These are phyloP conservation scores for Malbranchea zuffiana DNA, from an alignment of 2,329 filamentous ascomycete genomes.

Conservation along the genomic window DNA sequence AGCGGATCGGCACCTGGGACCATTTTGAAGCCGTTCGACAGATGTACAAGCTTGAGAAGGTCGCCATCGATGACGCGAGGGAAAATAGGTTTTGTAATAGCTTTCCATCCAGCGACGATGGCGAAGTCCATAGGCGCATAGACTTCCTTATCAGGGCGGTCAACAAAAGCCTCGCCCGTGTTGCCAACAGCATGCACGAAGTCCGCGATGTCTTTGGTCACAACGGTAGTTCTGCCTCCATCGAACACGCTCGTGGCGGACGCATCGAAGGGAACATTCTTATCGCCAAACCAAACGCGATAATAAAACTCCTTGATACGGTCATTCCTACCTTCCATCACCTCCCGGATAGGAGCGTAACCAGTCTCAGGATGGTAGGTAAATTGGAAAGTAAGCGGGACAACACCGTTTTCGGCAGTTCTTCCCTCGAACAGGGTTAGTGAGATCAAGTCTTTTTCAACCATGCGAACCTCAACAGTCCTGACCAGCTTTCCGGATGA, in stretches of 20 bases:
- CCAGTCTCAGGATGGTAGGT: slow-evolving; percentile 90
- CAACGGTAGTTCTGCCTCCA: slow-evolving; percentile 77
- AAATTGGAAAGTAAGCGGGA: slow-evolving; percentile 77
- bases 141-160: slow-evolving; percentile 84
- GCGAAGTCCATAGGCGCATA: slow-evolving; percentile 98
- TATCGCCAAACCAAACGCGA: slow-evolving; percentile 89
- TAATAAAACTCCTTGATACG: slow-evolving; percentile 99
- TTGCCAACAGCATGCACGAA: slow-evolving; percentile 99
- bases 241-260: slow-evolving; percentile 80
- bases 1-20: slow-evolving; percentile 86
- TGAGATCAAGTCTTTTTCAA: slow-evolving; percentile 64
- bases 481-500: slow-evolving; percentile 77
- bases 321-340: slow-evolving; percentile 93
- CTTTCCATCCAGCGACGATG: slow-evolving; percentile 97
- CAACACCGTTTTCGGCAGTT: slow-evolving; percentile 69
- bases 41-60: slow-evolving; percentile 85
- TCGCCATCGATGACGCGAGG: slow-evolving; percentile 93
- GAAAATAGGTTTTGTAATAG: slow-evolving; percentile 98
- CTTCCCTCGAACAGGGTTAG: slow-evolving; percentile 90
- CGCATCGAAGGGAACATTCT: slow-evolving; percentile 70
- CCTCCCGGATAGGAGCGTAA: slow-evolving; percentile 93
- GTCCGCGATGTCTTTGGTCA: slow-evolving; percentile 87
- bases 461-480: slow-evolving; percentile 74
- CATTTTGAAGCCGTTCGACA: slow-evolving; percentile 98
- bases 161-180: slow-evolving; percentile 92